Evolutionary conservation across 768 basidiomycete species (phyloP), one percentile per base, ranked within the genome.

Genomic region (Mycena venus): DNA sequence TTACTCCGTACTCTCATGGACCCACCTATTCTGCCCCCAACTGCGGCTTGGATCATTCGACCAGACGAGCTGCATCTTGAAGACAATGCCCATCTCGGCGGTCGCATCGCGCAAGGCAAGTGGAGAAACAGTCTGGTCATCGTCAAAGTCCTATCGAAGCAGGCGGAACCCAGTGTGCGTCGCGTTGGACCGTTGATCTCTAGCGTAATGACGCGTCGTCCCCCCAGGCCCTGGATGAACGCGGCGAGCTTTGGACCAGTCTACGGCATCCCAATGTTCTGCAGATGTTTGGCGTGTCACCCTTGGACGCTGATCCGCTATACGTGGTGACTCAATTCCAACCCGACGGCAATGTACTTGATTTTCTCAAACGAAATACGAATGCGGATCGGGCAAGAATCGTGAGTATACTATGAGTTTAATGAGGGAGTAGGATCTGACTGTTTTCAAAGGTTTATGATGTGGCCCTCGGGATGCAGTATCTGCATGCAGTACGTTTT

Each of bases 381-480:
- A 34, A 72, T 19, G 61, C 64, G 4, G 78, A 80, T 73, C 76
- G 81, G 21, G 59, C 72, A 2, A 70, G 66, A 67, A 67, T 80
- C 15, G 81, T 81, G 59, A 32, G 74, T 62, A n/a, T 11, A 38
- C 36, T 11, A 38, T 51, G 25, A 12, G n/a, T 25, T 23, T 62
- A 31, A 38, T 9, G 23, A 34, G 34, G 29, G 21, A 47, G 17
- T 17, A 23, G 6, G 4, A 42, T 49, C 15, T 62, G 17, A 34
- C 40, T 4, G 23, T 49, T 51, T 53, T 23, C 17, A 49, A 34
- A 82, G 81, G 70, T 79, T 47, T 70, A 70, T 40, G 77, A 82
- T 58, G 56, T 71, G 31, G 79, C 75, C 0, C 49, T 75, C 6
- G 81, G 81, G n/a, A 81, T 80, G 79, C 71, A 78, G 51, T 80